These are phyloP conservation scores for Mesembryanthemum crystallinum DNA, from an alignment of 148 eudicot species.

Conservation along the genomic window DNA sequence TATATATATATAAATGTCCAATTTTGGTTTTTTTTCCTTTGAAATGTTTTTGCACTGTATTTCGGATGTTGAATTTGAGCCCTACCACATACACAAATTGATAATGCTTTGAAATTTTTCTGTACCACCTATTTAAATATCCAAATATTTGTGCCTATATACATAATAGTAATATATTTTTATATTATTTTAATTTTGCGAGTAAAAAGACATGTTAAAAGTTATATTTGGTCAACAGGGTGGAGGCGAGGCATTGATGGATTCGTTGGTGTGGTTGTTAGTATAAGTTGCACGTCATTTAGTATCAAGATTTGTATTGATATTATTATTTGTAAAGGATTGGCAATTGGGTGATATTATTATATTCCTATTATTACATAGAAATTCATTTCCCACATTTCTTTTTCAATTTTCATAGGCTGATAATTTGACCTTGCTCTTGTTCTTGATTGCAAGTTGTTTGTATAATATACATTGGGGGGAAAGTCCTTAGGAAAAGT, in stretches of 20 bases:
- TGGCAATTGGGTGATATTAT: background rate
- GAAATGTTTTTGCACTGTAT: background rate
- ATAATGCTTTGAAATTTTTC: too few relatives aligned
- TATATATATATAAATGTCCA: background rate
- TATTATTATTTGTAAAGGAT: background rate
- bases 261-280: constrained; percentile 22
- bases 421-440: background rate
- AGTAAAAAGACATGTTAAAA: background rate
- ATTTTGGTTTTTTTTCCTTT: background rate
- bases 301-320: background rate
- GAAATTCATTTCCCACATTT: background rate
- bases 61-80: background rate
- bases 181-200: background rate
- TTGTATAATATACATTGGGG: background rate
- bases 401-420: background rate
- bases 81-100: background rate
- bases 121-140: too few relatives aligned
- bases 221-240: constrained; percentile 7
- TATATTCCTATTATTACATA: background rate
- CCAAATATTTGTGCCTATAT: background rate
- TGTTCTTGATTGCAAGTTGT: background rate
- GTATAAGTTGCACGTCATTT: constrained; percentile 9
- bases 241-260: background rate
- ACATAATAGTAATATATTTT: background rate
- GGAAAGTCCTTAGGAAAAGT: too few relatives aligned